These are phyloP conservation scores for Neonectria coccinea DNA, from an alignment of 2,329 filamentous ascomycete species.

Conservation along the genomic window DNA sequence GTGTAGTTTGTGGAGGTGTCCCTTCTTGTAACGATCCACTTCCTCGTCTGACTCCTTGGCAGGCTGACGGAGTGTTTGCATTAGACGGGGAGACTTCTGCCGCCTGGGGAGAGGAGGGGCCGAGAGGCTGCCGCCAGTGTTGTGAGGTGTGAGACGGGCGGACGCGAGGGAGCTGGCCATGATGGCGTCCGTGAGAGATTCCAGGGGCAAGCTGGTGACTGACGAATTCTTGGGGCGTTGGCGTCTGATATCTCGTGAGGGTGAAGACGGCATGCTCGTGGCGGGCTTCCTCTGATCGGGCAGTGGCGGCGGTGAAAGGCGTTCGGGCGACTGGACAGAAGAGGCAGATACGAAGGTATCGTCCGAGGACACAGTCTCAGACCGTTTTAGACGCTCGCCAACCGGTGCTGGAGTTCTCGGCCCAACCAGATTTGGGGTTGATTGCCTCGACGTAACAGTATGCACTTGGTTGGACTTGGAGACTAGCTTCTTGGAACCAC, in stretches of 20 bases:
- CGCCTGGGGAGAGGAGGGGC: conserved; percentile 54
- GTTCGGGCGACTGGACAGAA: conserved; percentile 50
- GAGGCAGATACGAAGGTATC: conserved; percentile 61
- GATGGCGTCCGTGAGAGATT: conserved; percentile 78
- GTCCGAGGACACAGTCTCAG: conserved; percentile 55
- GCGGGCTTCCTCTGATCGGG: conserved; percentile 31
- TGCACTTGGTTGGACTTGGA: conserved; percentile 24
- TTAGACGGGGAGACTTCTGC: conserved; percentile 66
- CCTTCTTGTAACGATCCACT: conserved; percentile 62
- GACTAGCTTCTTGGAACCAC: conserved; percentile 43
- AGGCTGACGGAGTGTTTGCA: conserved; percentile 73
- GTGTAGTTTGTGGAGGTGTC: conserved; percentile 63
- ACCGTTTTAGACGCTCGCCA: conserved; percentile 35
- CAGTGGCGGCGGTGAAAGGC: conserved; percentile 43
- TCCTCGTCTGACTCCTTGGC: conserved; percentile 65
- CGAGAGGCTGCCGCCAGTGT: conserved; percentile 51
- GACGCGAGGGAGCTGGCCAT: conserved; percentile 80
- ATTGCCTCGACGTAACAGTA: conserved; percentile 28
- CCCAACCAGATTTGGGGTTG: conserved; percentile 26
- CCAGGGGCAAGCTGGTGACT: conserved; percentile 62
- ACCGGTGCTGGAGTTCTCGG: conserved; percentile 26
- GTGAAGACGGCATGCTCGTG: conserved; percentile 50
- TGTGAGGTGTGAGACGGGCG: conserved; percentile 61
- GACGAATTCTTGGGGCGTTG: conserved; percentile 45
- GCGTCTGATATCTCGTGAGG: conserved; percentile 51